These are phyloP conservation scores for Blastobotrys serpentis DNA, from an alignment of 1,139 yeast species.

Conservation along the genomic window DNA sequence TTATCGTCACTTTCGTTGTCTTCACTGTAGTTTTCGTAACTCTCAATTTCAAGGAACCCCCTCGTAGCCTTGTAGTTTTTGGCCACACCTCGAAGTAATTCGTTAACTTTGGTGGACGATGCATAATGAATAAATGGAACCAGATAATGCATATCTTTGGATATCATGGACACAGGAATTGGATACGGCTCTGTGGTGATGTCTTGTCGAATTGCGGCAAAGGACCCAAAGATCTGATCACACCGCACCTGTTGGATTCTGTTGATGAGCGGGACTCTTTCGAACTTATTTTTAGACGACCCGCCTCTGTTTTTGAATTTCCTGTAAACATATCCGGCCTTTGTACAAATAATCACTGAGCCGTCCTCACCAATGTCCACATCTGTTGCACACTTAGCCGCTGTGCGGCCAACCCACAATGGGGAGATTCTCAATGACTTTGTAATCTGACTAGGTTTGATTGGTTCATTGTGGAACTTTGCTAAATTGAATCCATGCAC, in stretches of 20 bases:
- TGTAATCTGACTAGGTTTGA: conserved; percentile 13
- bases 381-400: conserved; percentile 45
- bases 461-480: conserved; percentile 7
- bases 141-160: conserved; percentile 31
- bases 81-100: conserved; percentile 13
- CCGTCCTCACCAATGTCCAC: conserved; percentile 71
- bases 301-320: conserved; percentile 34
- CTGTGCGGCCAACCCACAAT: conserved; percentile 30
- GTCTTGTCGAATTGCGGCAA: conserved; percentile 69
- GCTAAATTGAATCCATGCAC: conserved; percentile 33
- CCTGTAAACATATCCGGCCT: conserved; percentile 60
- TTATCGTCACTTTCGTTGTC: conserved; percentile 17
- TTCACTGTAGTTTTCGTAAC: conserved; percentile 4
- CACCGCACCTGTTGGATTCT: conserved; percentile 60
- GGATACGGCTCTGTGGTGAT: conserved; percentile 20
- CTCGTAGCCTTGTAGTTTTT: neutral
- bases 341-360: conserved; percentile 62
- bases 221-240: conserved; percentile 65
- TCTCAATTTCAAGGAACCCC: conserved; percentile 11
- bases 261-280: conserved; percentile 53
- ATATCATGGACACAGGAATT: conserved; percentile 23
- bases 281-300: conserved; percentile 45
- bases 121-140: conserved; percentile 27
- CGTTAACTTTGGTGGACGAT: conserved; percentile 10
- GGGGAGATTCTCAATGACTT: conserved; percentile 11